Evolutionary conservation across 768 basidiomycete species (phyloP).

Genomic region (Suillus alpinus): DNA sequence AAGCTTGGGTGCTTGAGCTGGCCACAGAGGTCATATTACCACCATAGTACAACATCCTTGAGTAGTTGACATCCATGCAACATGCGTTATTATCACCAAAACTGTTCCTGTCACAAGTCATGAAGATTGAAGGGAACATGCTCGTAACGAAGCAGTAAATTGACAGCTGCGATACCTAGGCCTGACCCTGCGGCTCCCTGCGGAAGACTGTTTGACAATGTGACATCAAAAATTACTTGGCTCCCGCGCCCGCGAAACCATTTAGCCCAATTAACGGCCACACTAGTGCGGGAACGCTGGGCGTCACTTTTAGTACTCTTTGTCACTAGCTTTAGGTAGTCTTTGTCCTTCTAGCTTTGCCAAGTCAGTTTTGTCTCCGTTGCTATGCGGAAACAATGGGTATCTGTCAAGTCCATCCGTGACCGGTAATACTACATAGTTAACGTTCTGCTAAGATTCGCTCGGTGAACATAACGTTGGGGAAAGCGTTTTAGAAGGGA

Average conservation of each 20-base stretch:
- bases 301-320: constrained; percentile 12
- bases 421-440: neutral
- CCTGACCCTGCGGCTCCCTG: neutral
- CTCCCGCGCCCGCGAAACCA: neutral
- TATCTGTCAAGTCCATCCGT: neutral
- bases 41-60: too few species aligned
- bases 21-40: too few species aligned
- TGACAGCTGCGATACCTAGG: neutral
- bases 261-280: neutral
- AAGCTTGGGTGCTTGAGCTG: too few species aligned
- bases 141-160: neutral
- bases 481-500: neutral
- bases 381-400: constrained; percentile 13
- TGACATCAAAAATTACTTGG: neutral
- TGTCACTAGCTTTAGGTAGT: constrained; percentile 15
- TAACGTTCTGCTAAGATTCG: neutral
- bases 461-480: constrained; percentile 1
- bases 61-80: neutral
- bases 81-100: neutral
- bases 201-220: neutral
- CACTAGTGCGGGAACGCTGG: constrained; percentile 4
- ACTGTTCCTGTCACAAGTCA: neutral
- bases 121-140: neutral
- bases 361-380: constrained; percentile 14
- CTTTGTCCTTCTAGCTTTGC: constrained; percentile 14